Conservation (phyloP, 192 early-diverging fungal species). For the Backusella psychrophila region DNA sequence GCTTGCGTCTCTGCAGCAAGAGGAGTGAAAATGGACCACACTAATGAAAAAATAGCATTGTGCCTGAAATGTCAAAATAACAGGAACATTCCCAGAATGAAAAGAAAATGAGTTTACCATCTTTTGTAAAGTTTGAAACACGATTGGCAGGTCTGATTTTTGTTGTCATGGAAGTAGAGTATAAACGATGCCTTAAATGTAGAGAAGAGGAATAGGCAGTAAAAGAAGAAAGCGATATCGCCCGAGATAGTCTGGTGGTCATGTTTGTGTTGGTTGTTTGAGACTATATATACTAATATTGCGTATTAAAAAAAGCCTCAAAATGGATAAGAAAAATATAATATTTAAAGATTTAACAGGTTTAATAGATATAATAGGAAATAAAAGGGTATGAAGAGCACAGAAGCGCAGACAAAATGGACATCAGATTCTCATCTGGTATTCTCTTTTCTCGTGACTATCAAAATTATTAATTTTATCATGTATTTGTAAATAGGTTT, state of each 20-base stretch:
- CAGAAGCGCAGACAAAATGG: not conserved
- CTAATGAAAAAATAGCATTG: conserved; percentile 30
- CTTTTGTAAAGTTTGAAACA: conserved; percentile 53
- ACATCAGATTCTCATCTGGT: not conserved
- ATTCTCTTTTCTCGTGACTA: not conserved
- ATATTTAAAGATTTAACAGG: not conserved
- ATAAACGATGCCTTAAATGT: conserved; percentile 8
- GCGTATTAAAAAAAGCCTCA: not conserved
- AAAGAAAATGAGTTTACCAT: conserved; percentile 37
- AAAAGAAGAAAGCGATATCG: not conserved
- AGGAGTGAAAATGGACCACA: conserved; percentile 88
- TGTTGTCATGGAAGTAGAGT: not conserved
- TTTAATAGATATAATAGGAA: not conserved
- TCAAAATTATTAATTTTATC: not conserved
- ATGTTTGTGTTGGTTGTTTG: not conserved
- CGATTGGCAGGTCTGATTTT: conserved; percentile 34
- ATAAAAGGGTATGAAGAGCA: not conserved
- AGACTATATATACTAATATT: not conserved
- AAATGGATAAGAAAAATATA: not conserved
- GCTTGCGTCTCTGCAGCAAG: conserved; percentile 78
- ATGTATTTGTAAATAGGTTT: no score
- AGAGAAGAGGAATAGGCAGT: not conserved
- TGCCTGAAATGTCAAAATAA: not conserved
- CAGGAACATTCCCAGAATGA: not conserved
- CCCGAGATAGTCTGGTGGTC: not conserved